Evolutionary conservation across 2,329 filamentous ascomycete species (phyloP).

Genomic region (Dactylellina parvicollis): DNA sequence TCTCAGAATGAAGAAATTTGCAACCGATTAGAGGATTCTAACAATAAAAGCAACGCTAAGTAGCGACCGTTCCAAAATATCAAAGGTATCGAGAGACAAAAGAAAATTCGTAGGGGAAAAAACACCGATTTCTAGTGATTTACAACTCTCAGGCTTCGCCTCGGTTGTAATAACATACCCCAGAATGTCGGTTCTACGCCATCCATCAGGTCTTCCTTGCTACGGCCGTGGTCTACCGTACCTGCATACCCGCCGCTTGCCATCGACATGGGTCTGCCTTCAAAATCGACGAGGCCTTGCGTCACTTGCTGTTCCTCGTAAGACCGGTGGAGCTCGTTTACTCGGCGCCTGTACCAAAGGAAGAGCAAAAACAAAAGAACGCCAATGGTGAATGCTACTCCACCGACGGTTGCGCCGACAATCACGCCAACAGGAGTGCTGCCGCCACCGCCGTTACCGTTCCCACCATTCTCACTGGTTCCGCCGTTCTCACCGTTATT

Average conservation of each 20-base stretch:
- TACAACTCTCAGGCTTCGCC: conserved; percentile 75
- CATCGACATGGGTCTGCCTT: conserved; percentile 58
- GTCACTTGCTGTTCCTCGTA: conserved; percentile 54
- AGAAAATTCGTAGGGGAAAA: neutral
- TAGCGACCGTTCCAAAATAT: conserved; percentile 15
- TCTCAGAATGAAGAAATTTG: neutral
- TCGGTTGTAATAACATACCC: conserved; percentile 74
- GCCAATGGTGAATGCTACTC: conserved; percentile 69
- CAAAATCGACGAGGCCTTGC: conserved; percentile 52
- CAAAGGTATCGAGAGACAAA: neutral
- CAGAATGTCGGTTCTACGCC: conserved; percentile 77
- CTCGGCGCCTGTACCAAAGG: conserved; percentile 67
- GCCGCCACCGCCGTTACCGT: conserved; percentile 62
- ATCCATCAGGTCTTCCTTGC: conserved; percentile 69
- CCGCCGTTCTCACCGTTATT: conserved; percentile 23
- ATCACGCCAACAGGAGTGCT: conserved; percentile 65
- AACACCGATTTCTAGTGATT: conserved; percentile 62
- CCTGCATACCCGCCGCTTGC: conserved; percentile 55
- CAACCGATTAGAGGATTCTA: conserved; percentile 1
- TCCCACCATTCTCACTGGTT: too few relatives aligned
- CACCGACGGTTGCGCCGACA: conserved; percentile 63
- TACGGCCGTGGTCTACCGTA: conserved; percentile 58
- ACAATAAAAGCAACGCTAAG: conserved; percentile 21
- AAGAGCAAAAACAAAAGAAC: conserved; percentile 71
- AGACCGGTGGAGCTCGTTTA: conserved; percentile 56